Evolutionary conservation across 768 basidiomycete species (phyloP), one percentile per base, ranked within the genome.

Genomic region (Terana coerulea): DNA sequence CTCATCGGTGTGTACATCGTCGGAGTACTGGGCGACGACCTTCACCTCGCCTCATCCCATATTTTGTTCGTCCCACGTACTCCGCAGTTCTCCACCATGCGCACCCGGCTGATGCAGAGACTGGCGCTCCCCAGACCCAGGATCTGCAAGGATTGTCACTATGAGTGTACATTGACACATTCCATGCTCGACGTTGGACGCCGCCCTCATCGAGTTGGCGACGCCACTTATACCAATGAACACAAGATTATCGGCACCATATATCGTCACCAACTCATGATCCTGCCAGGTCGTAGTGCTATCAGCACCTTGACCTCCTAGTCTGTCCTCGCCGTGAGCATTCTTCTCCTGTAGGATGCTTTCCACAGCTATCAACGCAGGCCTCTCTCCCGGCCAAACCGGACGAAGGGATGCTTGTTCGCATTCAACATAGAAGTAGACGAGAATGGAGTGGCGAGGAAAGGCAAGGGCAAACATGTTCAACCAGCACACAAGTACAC

Each of bases 361-460:
- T 5, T 46, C 45, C 45, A 29, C 19, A 29, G 30, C 15, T 31
- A 33, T 8, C 11, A n/a, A 14, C 45, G 45, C 17, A 17, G 14
- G 17, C 30, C 45, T 17, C 17, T 46, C 8, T 46, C 1, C 11
- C 45, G 45, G 30, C 9, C 29, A n/a, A n/a, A n/a, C n/a, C n/a
- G n/a, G n/a, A n/a, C n/a, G n/a, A 87, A 84, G 54, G 94, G 91
- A 2, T 74, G 78, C 8, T 68, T 97, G 11, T 81, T 97, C 56
- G 84, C 78, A 19, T 95, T 95, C 69, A 88, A 84, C 44, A 90
- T 91, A 24, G 91, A 95, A 67, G 91, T 88, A 10, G 83, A 91
- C 57, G 79, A 84, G 59, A 67, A 66, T 10, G 74, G 80, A 33
- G 78, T 78, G 3, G 70, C 72, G 0, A 72, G 68, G 5, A 28